Conservation (phyloP, 192 early-diverging fungal species). For the Coemansia sp. region DNA sequence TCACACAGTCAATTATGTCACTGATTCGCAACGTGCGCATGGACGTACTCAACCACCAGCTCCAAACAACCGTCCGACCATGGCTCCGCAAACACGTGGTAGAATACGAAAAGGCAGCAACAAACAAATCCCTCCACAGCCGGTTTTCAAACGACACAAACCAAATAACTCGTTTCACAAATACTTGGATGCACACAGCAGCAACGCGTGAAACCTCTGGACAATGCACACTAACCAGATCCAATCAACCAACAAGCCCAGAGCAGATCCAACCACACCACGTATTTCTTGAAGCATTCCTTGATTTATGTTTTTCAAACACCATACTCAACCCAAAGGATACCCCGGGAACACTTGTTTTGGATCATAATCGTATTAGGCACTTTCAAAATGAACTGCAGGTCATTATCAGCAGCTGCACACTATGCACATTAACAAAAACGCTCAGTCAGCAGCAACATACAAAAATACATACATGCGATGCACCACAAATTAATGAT, state of each 20-base stretch:
- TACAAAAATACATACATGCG: not conserved
- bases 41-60: constrained; percentile 40
- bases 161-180: constrained; percentile 4
- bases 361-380: constrained; percentile 25
- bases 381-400: constrained; percentile 37
- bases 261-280: constrained; percentile 7
- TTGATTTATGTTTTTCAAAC: constrained; percentile 33
- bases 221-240: not conserved
- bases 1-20: constrained; percentile 9
- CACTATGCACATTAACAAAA: constrained; percentile 14
- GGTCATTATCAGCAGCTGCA: constrained; percentile 18
- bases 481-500: too few species aligned
- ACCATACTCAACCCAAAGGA: not conserved
- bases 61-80: constrained; percentile 33
- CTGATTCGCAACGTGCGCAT: constrained; percentile 25
- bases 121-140: constrained; percentile 9
- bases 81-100: constrained; percentile 34
- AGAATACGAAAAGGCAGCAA: constrained; percentile 33
- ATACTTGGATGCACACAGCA: constrained; percentile 24
- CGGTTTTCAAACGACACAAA: not conserved
- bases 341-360: constrained; percentile 13
- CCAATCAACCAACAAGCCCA: not conserved
- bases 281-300: constrained; percentile 28
- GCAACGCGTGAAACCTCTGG: constrained; percentile 1
- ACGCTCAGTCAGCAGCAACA: not conserved